phyloP scores from a whole-genome alignment of 2,329 filamentous ascomycete genomes.

The Arthrinium phaeospermum region DNA sequence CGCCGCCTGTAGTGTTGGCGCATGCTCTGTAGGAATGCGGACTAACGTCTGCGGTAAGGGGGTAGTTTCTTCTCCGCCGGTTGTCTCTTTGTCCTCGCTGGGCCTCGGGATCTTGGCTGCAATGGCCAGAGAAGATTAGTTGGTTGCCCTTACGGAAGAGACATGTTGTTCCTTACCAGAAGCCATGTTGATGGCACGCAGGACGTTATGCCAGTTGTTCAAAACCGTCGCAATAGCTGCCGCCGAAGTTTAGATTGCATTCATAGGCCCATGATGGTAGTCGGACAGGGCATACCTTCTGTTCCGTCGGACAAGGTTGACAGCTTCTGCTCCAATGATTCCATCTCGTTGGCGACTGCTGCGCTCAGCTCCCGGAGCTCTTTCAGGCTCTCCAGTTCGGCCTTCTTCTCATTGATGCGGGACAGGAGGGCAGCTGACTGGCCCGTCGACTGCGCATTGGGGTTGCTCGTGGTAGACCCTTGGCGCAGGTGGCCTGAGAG shows the following conservation, averaged over 20 bases:
- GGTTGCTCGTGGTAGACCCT: constrained; percentile 55
- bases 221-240: constrained; percentile 83
- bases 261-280: not conserved
- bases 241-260: not conserved
- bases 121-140: not conserved
- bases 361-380: constrained; percentile 81
- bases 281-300: constrained; percentile 61
- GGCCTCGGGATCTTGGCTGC: constrained; percentile 73
- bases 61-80: constrained; percentile 36
- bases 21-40: constrained; percentile 82
- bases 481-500: constrained; percentile 72
- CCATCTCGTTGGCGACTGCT: constrained; percentile 81
- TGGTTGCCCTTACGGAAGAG: constrained; percentile 25
- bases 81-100: constrained; percentile 43
- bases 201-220: constrained; percentile 86
- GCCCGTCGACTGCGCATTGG: constrained; percentile 51
- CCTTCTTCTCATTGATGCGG: constrained; percentile 85
- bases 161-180: constrained; percentile 62
- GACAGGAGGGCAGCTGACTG: constrained; percentile 75
- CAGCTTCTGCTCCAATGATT: constrained; percentile 78
- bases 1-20: constrained; percentile 66
- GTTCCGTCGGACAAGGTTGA: constrained; percentile 80
- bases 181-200: constrained; percentile 85
- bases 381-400: constrained; percentile 78
- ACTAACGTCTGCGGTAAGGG: constrained; percentile 82